Conservation (phyloP, 2,329 filamentous ascomycete species). For the Chaetomiaceae sp. region DNA sequence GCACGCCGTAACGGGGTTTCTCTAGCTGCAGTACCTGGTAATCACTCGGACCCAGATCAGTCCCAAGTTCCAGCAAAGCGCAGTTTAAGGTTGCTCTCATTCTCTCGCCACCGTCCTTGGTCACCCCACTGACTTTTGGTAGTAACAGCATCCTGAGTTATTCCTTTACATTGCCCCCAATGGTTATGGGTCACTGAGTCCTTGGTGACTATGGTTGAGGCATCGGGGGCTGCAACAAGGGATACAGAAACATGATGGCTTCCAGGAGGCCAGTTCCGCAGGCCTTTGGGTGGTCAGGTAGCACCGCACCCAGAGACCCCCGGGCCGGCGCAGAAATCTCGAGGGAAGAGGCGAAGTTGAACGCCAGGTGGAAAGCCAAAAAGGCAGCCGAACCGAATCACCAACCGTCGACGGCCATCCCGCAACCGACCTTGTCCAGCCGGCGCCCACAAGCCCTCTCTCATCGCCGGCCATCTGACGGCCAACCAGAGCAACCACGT, state of each 20-base stretch:
- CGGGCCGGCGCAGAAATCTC: conserved; percentile 10
- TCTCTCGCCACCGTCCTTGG: neutral
- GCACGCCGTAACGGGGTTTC: conserved; percentile 14
- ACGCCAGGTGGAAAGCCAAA: conserved; percentile 13
- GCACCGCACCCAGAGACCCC: conserved; percentile 11
- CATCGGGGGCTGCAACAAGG: conserved; percentile 10
- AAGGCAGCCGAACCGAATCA: conserved; percentile 14
- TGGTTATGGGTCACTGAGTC: conserved; percentile 13
- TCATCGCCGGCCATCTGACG: conserved; percentile 29
- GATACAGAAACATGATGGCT: conserved; percentile 26
- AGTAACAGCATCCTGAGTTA: neutral
- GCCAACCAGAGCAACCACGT: conserved; percentile 32
- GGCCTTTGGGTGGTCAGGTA: conserved; percentile 21
- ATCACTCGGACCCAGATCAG: conserved; percentile 10
- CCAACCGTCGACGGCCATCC: conserved; percentile 19
- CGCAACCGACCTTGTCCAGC: conserved; percentile 31
- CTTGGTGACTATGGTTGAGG: conserved; percentile 23
- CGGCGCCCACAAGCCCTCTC: conserved; percentile 37
- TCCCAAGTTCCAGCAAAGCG: neutral
- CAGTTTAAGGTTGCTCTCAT: conserved; percentile 6
- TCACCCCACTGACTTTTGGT: neutral
- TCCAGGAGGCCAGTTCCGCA: conserved; percentile 24
- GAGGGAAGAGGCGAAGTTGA: conserved; percentile 9
- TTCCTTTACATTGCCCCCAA: neutral
- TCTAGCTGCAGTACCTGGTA: conserved; percentile 3